Percentiles rank a stretch among this genome's conserved stretches.
These are phyloP conservation scores for Vitis rupestris DNA, from an alignment of 164 flowering plant species.

Conservation along the genomic window DNA sequence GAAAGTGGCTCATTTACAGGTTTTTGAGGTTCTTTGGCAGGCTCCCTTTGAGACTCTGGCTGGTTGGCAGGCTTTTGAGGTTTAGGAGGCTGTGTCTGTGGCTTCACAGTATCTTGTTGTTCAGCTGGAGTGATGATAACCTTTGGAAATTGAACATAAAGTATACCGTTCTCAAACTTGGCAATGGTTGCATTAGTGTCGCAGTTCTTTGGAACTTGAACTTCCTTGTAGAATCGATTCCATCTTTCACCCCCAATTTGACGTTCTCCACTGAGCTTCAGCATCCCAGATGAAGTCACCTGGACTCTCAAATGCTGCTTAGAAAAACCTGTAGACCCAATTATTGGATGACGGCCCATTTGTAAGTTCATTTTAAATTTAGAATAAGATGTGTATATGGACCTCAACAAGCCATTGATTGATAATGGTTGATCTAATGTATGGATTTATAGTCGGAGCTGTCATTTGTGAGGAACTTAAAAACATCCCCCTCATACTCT, in stretches of 20 bases:
- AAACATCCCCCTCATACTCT: no score
- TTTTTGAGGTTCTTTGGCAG: no score
- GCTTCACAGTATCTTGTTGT: neutral
- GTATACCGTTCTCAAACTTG: conserved; percentile 39
- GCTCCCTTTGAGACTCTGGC: neutral
- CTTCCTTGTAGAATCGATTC: conserved; percentile 46
- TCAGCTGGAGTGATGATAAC: conserved; percentile 4
- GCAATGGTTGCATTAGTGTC: conserved; percentile 40
- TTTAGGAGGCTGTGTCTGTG: conserved; percentile 2
- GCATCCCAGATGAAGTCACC: conserved; percentile 20
- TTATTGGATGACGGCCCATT: neutral
- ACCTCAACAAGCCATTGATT: neutral
- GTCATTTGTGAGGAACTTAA: no score
- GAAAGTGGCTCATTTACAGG: no score
- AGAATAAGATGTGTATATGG: neutral
- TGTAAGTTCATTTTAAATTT: neutral
- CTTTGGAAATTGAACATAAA: conserved; percentile 48
- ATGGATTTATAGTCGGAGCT: no score
- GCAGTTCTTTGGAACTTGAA: conserved; percentile 31
- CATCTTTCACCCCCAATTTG: conserved; percentile 28
- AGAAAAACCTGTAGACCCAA: conserved; percentile 38
- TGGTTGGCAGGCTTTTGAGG: conserved; percentile 4
- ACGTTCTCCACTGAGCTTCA: conserved; percentile 55
- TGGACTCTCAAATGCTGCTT: conserved; percentile 64
- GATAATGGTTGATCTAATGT: no score